Percentiles rank a stretch among this genome's conserved stretches.
These are phyloP conservation scores for Geosmithia flava DNA, from an alignment of 2,329 filamentous ascomycete species.

Conservation along the genomic window DNA sequence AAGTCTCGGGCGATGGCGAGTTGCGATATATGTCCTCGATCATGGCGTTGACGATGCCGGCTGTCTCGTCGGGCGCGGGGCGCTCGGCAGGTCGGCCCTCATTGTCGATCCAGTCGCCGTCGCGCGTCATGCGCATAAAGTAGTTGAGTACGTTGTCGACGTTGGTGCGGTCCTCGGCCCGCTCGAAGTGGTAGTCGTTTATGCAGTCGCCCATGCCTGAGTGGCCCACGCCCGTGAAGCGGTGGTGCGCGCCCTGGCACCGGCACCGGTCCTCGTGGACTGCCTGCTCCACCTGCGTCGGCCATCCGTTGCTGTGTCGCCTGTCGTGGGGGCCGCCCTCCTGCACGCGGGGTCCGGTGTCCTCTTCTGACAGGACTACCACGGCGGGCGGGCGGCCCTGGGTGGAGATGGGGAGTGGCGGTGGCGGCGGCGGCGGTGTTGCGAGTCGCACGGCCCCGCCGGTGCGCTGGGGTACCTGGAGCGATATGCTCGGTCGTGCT, in stretches of 20 bases:
- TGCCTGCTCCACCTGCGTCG: not conserved
- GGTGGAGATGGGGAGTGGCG: conserved; percentile 9
- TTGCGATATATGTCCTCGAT: conserved; percentile 38
- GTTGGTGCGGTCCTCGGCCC: conserved; percentile 35
- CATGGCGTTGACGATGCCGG: conserved; percentile 39
- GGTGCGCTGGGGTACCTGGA: conserved; percentile 35
- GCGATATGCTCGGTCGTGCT: conserved; percentile 23
- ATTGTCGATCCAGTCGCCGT: conserved; percentile 38
- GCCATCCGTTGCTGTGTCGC: not conserved
- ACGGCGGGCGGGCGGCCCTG: conserved; percentile 29
- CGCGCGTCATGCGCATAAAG: conserved; percentile 36
- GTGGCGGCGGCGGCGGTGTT: conserved; percentile 22
- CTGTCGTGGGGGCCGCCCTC: not conserved
- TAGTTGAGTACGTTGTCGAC: conserved; percentile 43
- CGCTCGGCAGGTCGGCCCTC: conserved; percentile 27
- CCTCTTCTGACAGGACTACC: not conserved
- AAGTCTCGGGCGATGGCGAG: conserved; percentile 38
- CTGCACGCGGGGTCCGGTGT: not conserved
- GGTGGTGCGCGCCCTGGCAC: not conserved
- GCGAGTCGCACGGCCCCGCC: conserved; percentile 50
- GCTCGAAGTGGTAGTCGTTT: conserved; percentile 19
- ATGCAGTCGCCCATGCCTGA: not conserved
- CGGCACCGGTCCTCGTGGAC: not conserved
- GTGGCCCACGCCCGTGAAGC: not conserved
- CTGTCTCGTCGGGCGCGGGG: conserved; percentile 38